phyloP scores from a whole-genome alignment of 2,329 filamentous ascomycete genomes.

The Pseudocercospora ulei region DNA sequence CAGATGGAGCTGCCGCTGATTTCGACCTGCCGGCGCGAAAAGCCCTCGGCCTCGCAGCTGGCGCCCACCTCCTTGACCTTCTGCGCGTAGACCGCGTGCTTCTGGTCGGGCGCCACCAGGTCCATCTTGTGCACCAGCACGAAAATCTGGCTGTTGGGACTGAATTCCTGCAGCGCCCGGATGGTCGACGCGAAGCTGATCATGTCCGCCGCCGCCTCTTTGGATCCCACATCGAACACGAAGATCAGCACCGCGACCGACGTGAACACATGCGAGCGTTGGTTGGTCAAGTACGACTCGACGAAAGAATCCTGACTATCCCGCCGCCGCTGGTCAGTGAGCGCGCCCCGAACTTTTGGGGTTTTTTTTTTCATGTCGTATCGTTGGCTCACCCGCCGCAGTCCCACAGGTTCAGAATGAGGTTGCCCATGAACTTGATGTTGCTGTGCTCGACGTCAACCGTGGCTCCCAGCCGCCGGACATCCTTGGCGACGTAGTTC shows the following conservation, averaged over 20 bases:
- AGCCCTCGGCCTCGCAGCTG: slow-evolving; percentile 53
- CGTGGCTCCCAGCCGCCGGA: slow-evolving; percentile 80
- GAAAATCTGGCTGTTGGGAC: slow-evolving; percentile 72
- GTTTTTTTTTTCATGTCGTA: slow-evolving; percentile 1
- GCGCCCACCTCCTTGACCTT: slow-evolving; percentile 66
- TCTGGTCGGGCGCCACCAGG: slow-evolving; percentile 69
- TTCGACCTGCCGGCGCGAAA: slow-evolving; percentile 54
- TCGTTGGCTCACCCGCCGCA: slow-evolving; percentile 75
- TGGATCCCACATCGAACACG: slow-evolving; percentile 96
- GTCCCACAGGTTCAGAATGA: slow-evolving; percentile 97
- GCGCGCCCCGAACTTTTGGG: slow-evolving; percentile 4
- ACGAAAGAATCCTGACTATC: slow-evolving; percentile 89
- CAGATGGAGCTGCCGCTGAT: slow-evolving; percentile 95
- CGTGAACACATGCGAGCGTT: slow-evolving; percentile 91
- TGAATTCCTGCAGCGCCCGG: slow-evolving; percentile 77
- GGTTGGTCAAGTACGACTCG: slow-evolving; percentile 93
- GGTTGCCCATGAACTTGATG: slow-evolving; percentile 95
- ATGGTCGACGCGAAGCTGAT: slow-evolving; percentile 88
- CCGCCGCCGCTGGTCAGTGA: slow-evolving; percentile 12
- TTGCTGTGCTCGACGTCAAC: slow-evolving; percentile 98
- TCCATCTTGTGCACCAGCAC: slow-evolving; percentile 99
- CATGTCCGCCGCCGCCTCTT: slow-evolving; percentile 86
- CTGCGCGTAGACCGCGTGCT: slow-evolving; percentile 75
- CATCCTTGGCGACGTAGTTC: slow-evolving; percentile 96
- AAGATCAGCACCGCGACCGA: slow-evolving; percentile 97